Evolutionary conservation across 108 stramenopile species (phyloP), one percentile per base, ranked within the genome.

Genomic region (Fragilaria radians): DNA sequence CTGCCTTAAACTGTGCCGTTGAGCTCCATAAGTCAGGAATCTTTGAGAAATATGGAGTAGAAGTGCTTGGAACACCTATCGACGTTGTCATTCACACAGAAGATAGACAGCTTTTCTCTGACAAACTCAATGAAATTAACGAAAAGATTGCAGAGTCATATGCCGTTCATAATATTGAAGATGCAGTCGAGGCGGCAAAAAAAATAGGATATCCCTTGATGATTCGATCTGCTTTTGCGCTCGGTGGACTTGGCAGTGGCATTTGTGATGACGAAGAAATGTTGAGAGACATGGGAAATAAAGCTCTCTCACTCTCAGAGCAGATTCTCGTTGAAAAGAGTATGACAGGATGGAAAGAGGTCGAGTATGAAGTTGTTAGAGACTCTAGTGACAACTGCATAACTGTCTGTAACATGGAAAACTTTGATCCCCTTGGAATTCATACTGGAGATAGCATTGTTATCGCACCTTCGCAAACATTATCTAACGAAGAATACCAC

Each of bases 391-490:
- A 93, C 65, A 95, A 95, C 78, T 93, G 98, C 70, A 88, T 99
- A 63, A 99, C 98, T 53, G 98, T 99, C 26, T 99, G 98, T 72
- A 99, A 99, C 80, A 99, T 99, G 98, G 97, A 98, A 68, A 96
- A 96, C 77, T 97, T 97, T 61, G 96, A 97, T 75, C 96, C 96
- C 24, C 79, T 95, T 34, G 96, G 97, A 48, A 94, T 97, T 52
- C 97, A 96, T 79, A 97, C 97, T 46, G 98, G 98, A 19, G 98
- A 98, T 64, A 94, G 92, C 61, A 97, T 98, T 66, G 98, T 98
- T 32, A 85, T 98, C 74, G 98, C 98, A 32, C 98, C 98, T 25
- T 95, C 93, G 5, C 98, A 98, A 63, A 98, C 98, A 48, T 66
- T 98, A 32, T 91, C 88, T 31, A 95, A 98, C 75, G 77, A 82